Base-by-base conservation (phyloP, 2,329 filamentous ascomycete genomes). In the Dryadomyces quercivorus region DNA sequence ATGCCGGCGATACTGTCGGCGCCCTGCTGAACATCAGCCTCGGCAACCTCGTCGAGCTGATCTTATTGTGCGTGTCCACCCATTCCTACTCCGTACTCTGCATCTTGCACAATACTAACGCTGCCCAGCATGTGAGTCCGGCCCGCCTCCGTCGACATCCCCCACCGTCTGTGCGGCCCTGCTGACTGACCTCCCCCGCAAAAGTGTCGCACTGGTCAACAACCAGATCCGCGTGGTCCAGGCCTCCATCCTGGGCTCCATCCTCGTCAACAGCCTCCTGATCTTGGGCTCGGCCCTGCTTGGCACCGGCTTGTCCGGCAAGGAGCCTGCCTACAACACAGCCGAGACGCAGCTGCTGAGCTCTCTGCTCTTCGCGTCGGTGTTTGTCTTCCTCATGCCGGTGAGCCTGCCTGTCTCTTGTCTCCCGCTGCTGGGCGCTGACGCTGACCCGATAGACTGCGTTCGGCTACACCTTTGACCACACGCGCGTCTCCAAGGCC, bases 161-260 rank as follows among this genome's bases (percentile, higher is more conserved):
- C 26, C 22, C 38, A 16, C 2, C 10, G 16, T 20, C 78, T 60
- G 2, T 20, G 21, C 31, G 8, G 8, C 12, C 21, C 21, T 31
- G 21, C 49, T 26, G 38, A 42, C 38, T 16, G 26, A 18, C 16
- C 16, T n/a, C 38, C 38, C 9, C 5, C 36, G 9, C n/a, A 10
- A 42, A 34, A 57, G 56, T 18, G 57, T 97, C 61, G 92, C 92
- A 26, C 78, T 97, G 46, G 81, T 76, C 61, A 82, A 92, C 62
- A 81, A 82, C 58, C 86, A 97, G 70, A 93, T 96, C 65, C 84
- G 92, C 63, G 91, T 97, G 60, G 92, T 97, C n/a, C 93, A 97
- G 72, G 86, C 92, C 20, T 95, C 89, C 59, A 97, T 97, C 91
- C 82, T 97, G 38, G 92, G 93, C 50, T 94, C 88, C 64, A 95